phyloP scores from a whole-genome alignment of 306 rosid genomes.

The Cicer judaicum region DNA sequence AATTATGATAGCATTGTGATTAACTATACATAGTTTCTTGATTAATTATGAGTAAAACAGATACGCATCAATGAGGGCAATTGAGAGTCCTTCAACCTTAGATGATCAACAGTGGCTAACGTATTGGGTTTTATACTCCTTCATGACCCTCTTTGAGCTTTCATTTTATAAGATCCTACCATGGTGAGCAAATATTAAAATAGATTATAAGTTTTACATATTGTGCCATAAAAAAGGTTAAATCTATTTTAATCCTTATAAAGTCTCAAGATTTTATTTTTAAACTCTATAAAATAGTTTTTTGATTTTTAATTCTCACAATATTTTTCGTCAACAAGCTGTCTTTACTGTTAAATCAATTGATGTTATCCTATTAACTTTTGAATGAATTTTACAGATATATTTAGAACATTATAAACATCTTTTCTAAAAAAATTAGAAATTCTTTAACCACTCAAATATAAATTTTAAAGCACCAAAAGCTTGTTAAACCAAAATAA shows the following conservation, averaged over 20 bases:
- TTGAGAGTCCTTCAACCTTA: constrained; percentile 84
- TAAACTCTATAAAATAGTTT: too few relatives aligned
- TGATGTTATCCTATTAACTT: too few relatives aligned
- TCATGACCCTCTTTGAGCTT: constrained; percentile 78
- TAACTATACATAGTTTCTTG: neutral
- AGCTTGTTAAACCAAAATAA: too few relatives aligned
- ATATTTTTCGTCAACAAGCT: too few relatives aligned
- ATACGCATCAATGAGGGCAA: constrained; percentile 85
- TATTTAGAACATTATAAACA: too few relatives aligned
- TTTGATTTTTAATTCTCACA: too few relatives aligned
- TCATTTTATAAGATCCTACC: constrained; percentile 65
- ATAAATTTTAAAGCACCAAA: too few relatives aligned
- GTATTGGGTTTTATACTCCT: constrained; percentile 86
- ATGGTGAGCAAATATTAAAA: constrained; percentile 54
- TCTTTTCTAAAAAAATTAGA: too few relatives aligned
- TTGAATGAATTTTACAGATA: too few relatives aligned
- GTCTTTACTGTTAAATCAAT: too few relatives aligned
- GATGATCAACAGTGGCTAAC: constrained; percentile 98
- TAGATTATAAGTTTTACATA: neutral
- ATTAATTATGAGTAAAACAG: constrained; percentile 45
- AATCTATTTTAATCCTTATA: neutral
- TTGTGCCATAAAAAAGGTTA: neutral
- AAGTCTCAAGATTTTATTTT: too few relatives aligned
- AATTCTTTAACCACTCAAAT: too few relatives aligned
- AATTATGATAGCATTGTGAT: neutral